Evolutionary conservation across 2,329 filamentous ascomycete genomes (phyloP).

Genomic region (Zelopaecilomyces penicillatus): DNA sequence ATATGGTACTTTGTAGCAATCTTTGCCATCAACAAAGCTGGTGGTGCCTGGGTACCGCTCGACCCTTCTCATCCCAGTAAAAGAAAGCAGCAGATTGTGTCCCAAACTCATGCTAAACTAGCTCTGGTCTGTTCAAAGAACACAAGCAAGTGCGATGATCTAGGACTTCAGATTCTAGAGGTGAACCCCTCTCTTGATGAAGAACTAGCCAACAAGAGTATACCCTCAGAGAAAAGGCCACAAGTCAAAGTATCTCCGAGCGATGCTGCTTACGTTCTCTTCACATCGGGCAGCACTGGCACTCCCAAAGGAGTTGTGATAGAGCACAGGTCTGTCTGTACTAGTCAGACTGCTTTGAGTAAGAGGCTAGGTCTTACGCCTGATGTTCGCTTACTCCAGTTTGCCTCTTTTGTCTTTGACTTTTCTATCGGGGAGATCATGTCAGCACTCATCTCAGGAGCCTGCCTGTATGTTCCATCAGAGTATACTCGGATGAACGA

Average conservation of each 20-base stretch:
- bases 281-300: slow-evolving; percentile 14
- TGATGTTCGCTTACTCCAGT: slow-evolving; percentile 3
- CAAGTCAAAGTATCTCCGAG: neutral
- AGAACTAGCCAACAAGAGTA: too few species aligned
- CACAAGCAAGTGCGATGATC: too few species aligned
- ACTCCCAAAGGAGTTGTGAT: slow-evolving; percentile 14
- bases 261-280: slow-evolving; percentile 11
- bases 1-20: too few species aligned
- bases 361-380: neutral
- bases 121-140: too few species aligned
- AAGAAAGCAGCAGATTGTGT: too few species aligned
- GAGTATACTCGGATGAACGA: slow-evolving; percentile 2
- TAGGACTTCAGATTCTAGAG: too few species aligned
- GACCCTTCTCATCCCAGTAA: too few species aligned
- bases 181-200: neutral
- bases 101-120: too few species aligned
- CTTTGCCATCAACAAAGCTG: too few species aligned
- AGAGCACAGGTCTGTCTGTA: slow-evolving; percentile 9
- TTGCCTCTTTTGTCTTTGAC: slow-evolving; percentile 5
- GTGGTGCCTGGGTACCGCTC: too few species aligned
- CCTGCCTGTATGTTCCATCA: slow-evolving; percentile 5
- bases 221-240: too few species aligned
- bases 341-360: slow-evolving; percentile 2
- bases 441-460: slow-evolving; percentile 1
- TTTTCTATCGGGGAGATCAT: slow-evolving; percentile 1